Percentiles rank a stretch among this genome's conserved stretches.
These are phyloP conservation scores for Nepenthes mirabilis DNA, from an alignment of 148 eudicot species.

Conservation along the genomic window DNA sequence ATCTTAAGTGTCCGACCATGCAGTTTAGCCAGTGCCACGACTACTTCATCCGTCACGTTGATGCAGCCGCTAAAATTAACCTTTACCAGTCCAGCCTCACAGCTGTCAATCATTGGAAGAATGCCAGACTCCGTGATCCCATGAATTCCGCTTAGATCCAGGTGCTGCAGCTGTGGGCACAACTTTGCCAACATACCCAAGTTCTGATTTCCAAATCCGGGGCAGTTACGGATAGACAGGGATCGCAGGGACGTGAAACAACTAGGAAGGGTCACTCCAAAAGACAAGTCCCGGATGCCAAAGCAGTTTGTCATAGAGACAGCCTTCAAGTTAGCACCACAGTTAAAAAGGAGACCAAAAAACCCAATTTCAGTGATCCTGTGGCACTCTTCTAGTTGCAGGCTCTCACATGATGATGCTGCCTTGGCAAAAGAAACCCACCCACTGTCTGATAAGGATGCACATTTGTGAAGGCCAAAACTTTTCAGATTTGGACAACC, in stretches of 20 bases:
- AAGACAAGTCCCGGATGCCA: conserved; percentile 43
- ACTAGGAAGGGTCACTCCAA: conserved; percentile 28
- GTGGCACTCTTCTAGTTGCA: conserved; percentile 78
- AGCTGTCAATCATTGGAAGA: conserved; percentile 35
- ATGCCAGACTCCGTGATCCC: conserved; percentile 57
- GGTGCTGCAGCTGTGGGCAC: conserved; percentile 43
- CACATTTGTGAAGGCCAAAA: conserved; percentile 33
- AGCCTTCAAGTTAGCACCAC: conserved; percentile 55
- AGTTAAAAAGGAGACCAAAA: conserved; percentile 53
- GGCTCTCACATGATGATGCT: conserved; percentile 43
- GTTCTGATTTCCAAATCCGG: conserved; percentile 55
- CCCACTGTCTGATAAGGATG: conserved; percentile 70
- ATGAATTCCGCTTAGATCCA: conserved; percentile 49
- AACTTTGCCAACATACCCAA: conserved; percentile 44
- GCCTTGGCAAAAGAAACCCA: conserved; percentile 50
- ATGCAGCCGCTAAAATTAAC: conserved; percentile 1
- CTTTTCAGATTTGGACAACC: conserved; percentile 67
- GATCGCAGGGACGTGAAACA: conserved; percentile 34
- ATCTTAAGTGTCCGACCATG: conserved; percentile 66
- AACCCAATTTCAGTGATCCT: conserved; percentile 75
- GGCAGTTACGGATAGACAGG: conserved; percentile 55
- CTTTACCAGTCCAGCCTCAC: conserved; percentile 23
- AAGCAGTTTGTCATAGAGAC: conserved; percentile 48
- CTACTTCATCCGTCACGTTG: not conserved
- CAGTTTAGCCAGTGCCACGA: not conserved